Percentiles rank a stretch among this genome's conserved stretches.
phyloP scores from a whole-genome alignment of 768 basidiomycete species.

The Lactarius pseudohatsudake region DNA sequence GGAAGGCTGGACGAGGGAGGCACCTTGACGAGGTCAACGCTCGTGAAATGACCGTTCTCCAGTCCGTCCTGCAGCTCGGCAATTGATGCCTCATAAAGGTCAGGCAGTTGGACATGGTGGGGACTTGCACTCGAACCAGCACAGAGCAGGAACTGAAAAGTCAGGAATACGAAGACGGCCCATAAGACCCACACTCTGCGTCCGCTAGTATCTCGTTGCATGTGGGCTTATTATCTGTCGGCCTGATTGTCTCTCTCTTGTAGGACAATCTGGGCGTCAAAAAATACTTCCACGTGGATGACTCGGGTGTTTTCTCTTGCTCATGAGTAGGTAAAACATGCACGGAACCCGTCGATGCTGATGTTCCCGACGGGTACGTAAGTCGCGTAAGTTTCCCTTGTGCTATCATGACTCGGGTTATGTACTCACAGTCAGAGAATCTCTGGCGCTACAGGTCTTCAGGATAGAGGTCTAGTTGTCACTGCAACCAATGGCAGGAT shows the following conservation, averaged over 20 bases:
- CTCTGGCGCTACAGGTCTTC: too few relatives aligned
- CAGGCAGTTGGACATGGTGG: constrained; percentile 34
- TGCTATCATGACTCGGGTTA: too few relatives aligned
- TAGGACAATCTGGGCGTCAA: too few relatives aligned
- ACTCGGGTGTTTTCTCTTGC: too few relatives aligned
- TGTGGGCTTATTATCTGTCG: too few relatives aligned
- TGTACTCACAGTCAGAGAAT: too few relatives aligned
- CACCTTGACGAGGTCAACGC: constrained; percentile 44
- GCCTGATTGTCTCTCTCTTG: too few relatives aligned
- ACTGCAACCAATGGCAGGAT: neutral
- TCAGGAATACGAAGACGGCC: neutral
- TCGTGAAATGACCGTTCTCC: constrained; percentile 39
- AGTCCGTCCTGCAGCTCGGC: constrained; percentile 42
- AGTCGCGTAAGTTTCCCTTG: too few relatives aligned
- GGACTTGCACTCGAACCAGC: neutral
- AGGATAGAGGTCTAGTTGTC: neutral
- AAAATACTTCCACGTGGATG: too few relatives aligned
- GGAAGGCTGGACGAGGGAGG: neutral
- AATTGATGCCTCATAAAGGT: constrained; percentile 44
- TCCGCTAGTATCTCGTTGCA: neutral
- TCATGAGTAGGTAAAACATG: too few relatives aligned
- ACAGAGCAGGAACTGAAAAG: neutral
- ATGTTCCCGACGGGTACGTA: too few relatives aligned
- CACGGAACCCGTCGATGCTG: too few relatives aligned
- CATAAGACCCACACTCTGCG: neutral